phyloP scores from a whole-genome alignment of 2,329 filamentous ascomycete genomes.

The Diaporthe batatas region DNA sequence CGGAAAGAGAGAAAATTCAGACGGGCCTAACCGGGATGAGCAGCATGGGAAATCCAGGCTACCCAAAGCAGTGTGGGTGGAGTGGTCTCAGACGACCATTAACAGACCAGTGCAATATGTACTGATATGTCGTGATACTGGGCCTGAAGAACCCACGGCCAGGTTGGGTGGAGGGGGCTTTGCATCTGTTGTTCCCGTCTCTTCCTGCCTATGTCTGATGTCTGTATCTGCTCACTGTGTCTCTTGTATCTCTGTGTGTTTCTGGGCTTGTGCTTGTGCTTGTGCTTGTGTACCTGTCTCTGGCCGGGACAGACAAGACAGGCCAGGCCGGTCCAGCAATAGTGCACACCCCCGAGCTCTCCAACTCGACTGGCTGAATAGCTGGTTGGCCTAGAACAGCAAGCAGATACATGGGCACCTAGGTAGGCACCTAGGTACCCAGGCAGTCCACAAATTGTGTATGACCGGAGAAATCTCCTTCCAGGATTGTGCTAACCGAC shows the following conservation, averaged over 20 bases:
- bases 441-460: not conserved
- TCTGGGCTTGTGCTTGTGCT: constrained; percentile 20
- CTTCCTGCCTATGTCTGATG: too few species aligned
- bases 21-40: constrained; percentile 39
- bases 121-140: constrained; percentile 8
- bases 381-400: not conserved
- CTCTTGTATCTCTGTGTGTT: not conserved
- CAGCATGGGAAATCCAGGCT: constrained; percentile 31
- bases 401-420: not conserved
- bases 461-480: not conserved
- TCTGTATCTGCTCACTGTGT: too few species aligned
- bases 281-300: not conserved
- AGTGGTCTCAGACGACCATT: constrained; percentile 25
- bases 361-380: not conserved
- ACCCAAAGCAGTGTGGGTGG: constrained; percentile 31
- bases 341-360: constrained; percentile 8
- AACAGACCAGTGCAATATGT: not conserved
- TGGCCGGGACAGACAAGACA: not conserved
- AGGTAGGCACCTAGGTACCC: too few species aligned
- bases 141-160: not conserved
- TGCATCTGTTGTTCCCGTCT: not conserved
- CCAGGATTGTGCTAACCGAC: constrained; percentile 19
- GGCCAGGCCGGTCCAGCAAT: not conserved
- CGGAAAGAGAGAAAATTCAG: constrained; percentile 25
- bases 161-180: too few species aligned